Conservation (phyloP, 2,329 filamentous ascomycete genomes). For the Cladophialophora immunda region DNA sequence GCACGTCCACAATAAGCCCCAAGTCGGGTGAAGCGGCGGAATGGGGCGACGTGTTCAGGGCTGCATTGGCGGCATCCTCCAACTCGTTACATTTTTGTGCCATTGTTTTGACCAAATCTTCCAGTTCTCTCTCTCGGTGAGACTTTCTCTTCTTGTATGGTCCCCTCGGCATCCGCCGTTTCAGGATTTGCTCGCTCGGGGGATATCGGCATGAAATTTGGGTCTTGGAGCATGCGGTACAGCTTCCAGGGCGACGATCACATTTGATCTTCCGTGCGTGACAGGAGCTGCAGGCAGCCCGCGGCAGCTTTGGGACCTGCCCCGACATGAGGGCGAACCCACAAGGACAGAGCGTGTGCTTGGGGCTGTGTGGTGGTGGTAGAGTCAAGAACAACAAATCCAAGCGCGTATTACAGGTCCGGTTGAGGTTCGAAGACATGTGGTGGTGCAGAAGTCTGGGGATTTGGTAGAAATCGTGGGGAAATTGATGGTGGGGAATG, state of each 20-base stretch:
- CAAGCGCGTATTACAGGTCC: neutral
- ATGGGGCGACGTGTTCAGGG: neutral
- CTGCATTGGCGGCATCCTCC: neutral
- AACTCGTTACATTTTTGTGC: neutral
- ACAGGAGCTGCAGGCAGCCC: neutral
- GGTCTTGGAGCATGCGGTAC: constrained; percentile 2
- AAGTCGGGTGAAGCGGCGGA: neutral
- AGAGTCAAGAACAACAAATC: neutral
- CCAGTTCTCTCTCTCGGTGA: constrained; percentile 9
- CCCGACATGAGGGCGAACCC: neutral
- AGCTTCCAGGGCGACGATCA: neutral
- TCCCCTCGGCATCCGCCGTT: neutral
- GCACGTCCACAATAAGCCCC: neutral
- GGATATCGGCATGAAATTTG: constrained; percentile 7
- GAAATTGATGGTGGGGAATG: constrained; percentile 2
- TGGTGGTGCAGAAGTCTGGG: no score
- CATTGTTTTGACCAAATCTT: constrained; percentile 10
- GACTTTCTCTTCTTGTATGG: constrained; percentile 18
- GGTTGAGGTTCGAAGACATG: neutral
- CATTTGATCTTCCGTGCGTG: constrained; percentile 15
- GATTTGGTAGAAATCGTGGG: neutral
- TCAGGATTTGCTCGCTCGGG: neutral
- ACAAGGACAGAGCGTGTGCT: neutral
- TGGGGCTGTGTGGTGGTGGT: neutral
- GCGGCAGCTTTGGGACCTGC: neutral